Base-by-base conservation (phyloP, 352 stramenopile genomes). In the Pythium vanterpoolii region DNA sequence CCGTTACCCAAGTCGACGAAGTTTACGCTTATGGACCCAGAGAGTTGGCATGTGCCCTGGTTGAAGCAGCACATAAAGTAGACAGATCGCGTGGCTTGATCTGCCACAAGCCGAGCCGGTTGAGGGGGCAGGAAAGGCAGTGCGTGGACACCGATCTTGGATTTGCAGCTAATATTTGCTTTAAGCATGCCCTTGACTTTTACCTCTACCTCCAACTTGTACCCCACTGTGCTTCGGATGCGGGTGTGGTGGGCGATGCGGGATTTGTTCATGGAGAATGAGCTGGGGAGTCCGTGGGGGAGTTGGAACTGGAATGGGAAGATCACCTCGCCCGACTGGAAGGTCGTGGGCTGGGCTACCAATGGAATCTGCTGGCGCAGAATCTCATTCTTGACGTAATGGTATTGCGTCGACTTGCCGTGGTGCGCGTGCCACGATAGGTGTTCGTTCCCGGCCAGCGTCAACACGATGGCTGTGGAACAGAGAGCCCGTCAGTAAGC, bases 31-130 rank as follows among this genome's bases (percentile, higher is more conserved):
- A 36, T 24, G 8, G 48, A 19, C 3, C 40, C 50, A 1, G 47
- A 33, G 24, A 66, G 33, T 16, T 49, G 33, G 27, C 51, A 56
- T 11, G 2, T 48, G 16, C 59, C 49, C 21, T 60, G 31, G 14
- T 60, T 59, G 42, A 66, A 59, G 27, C 59, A 66, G 44, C 59
- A 60, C 59, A 60, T 26, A n/a, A 66, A 54, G 18, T 53, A 55
- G 16, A 60, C 59, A 9, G 30, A 19, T 24, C 34, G 49, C 5
- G 45, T 47, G 23, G n/a, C 19, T 5, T 43, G 8, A 8, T 66
- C 59, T 27, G 56, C 24, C 2, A 60, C 4, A 0, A 50, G 34
- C 7, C 10, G 33, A 5, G 45, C 31, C 5, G 40, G 38, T 27
- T 46, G 40, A 6, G n/a, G 39, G 4, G 23, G 39, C 1, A 30